A percentile compares a stretch with the other conserved stretches of the same genome.
These are phyloP conservation scores for Russula virescens DNA, from an alignment of 768 basidiomycete genomes.

Conservation along the genomic window DNA sequence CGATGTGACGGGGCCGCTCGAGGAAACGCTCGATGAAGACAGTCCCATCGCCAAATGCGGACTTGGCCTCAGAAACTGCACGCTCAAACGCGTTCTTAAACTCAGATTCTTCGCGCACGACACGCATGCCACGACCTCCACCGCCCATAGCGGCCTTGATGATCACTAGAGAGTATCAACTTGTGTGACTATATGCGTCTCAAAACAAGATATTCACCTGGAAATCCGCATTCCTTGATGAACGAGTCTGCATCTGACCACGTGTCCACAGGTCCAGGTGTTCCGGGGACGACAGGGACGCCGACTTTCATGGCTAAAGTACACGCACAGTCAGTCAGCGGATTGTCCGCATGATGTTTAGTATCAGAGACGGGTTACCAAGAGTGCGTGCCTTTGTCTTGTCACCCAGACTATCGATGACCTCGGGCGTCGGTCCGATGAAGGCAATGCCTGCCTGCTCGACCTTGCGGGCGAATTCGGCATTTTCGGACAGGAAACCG, in stretches of 20 bases:
- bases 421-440: conserved; percentile 91
- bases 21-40: conserved; percentile 99
- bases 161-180: conserved; percentile 54
- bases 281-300: conserved; percentile 97
- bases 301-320: conserved; percentile 76
- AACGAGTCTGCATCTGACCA: conserved; percentile 82
- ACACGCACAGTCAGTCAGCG: conserved; percentile 13
- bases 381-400: conserved; percentile 96
- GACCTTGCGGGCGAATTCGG: conserved; percentile 93
- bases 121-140: conserved; percentile 98
- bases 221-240: conserved; percentile 95
- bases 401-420: conserved; percentile 96
- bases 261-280: conserved; percentile 82
- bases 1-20: conserved; percentile 95
- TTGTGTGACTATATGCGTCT: background rate
- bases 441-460: conserved; percentile 97
- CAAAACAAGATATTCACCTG: conserved; percentile 42
- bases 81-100: conserved; percentile 88
- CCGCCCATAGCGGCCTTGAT: conserved; percentile 99
- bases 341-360: conserved; percentile 12
- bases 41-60: conserved; percentile 97
- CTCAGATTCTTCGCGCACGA: conserved; percentile 89
- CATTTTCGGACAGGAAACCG: conserved; percentile 97
- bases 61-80: conserved; percentile 91
- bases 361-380: conserved; percentile 41